These are phyloP conservation scores for Saposhnikovia divaricata DNA, from an alignment of 129 eudicot species.

Conservation along the genomic window DNA sequence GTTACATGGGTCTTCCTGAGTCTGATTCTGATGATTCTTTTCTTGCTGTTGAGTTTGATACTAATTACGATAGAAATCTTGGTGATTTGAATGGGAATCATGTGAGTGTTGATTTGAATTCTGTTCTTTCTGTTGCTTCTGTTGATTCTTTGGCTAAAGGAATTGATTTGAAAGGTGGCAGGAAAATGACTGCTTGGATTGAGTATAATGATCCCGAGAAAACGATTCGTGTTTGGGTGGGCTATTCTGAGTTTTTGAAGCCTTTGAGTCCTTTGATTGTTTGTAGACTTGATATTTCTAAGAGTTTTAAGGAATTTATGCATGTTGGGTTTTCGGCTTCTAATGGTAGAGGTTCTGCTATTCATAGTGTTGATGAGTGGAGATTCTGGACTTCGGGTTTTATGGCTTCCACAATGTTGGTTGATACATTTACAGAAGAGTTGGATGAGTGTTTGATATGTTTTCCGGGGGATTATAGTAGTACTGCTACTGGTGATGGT, in stretches of 20 bases:
- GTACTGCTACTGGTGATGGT: not conserved
- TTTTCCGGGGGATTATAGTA: slow-evolving; percentile 30
- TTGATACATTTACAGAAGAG: slow-evolving; percentile 28
- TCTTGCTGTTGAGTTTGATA: slow-evolving; percentile 63
- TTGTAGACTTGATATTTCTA: slow-evolving; percentile 34
- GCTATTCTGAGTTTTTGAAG: slow-evolving; percentile 21
- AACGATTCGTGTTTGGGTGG: slow-evolving; percentile 39
- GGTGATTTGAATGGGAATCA: slow-evolving; percentile 53
- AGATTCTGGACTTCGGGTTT: slow-evolving; percentile 41
- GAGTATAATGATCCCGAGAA: slow-evolving; percentile 35
- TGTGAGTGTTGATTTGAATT: slow-evolving; percentile 39
- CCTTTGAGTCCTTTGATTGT: slow-evolving; percentile 38
- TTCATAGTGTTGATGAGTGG: slow-evolving; percentile 30
- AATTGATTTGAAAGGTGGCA: slow-evolving; percentile 46
- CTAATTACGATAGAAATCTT: slow-evolving; percentile 24
- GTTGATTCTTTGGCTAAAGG: slow-evolving; percentile 36
- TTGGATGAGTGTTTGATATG: slow-evolving; percentile 39
- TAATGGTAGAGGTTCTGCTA: slow-evolving; percentile 42
- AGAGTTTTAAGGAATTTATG: slow-evolving; percentile 46
- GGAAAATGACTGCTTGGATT: slow-evolving; percentile 38
- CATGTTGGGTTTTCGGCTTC: slow-evolving; percentile 61
- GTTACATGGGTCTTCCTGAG: slow-evolving; percentile 47
- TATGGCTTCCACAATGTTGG: slow-evolving; percentile 22
- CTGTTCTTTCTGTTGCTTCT: slow-evolving; percentile 24
- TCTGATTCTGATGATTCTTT: slow-evolving; percentile 18